Evolutionary conservation across 2,329 filamentous ascomycete genomes (phyloP).

Genomic region (Stemphylium beticola): DNA sequence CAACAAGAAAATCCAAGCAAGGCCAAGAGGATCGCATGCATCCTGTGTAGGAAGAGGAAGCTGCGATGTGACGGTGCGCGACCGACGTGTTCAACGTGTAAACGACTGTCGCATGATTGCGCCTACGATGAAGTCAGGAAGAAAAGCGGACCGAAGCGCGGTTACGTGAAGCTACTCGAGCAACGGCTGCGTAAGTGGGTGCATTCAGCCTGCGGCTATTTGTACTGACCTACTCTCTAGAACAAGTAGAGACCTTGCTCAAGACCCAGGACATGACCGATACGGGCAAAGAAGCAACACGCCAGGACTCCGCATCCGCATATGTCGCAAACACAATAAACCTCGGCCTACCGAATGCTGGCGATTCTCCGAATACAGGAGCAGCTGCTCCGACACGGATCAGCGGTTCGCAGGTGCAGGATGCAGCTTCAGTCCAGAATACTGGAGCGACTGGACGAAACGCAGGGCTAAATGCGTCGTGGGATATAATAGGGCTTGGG

Average conservation of each 20-base stretch:
- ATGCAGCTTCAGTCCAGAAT: conserved; percentile 26
- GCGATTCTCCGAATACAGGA: conserved; percentile 24
- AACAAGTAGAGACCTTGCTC: conserved; percentile 90
- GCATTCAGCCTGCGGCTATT: conserved; percentile 1
- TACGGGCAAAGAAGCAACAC: conserved; percentile 32
- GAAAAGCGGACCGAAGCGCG: conserved; percentile 93
- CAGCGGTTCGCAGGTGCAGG: conserved; percentile 24
- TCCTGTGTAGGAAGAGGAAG: conserved; percentile 92
- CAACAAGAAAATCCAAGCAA: conserved; percentile 54
- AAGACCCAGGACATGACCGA: conserved; percentile 73
- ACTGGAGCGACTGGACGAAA: conserved; percentile 18
- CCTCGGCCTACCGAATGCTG: conserved; percentile 29
- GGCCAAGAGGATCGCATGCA: conserved; percentile 89
- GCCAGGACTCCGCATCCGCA: conserved; percentile 33
- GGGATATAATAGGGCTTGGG: conserved; percentile 85
- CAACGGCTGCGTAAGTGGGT: conserved; percentile 79
- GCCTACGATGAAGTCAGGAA: conserved; percentile 90
- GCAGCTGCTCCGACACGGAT: conserved; percentile 16
- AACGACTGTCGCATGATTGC: conserved; percentile 83
- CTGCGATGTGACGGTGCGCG: conserved; percentile 85
- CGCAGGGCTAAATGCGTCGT: conserved; percentile 62
- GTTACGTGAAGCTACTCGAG: conserved; percentile 93
- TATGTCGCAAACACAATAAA: conserved; percentile 42
- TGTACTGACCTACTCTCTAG: conserved; percentile 54
- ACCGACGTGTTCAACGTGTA: conserved; percentile 87